Conservation (phyloP, 2,329 filamentous ascomycete genomes). For the Sporothrix pseudoabietina region DNA sequence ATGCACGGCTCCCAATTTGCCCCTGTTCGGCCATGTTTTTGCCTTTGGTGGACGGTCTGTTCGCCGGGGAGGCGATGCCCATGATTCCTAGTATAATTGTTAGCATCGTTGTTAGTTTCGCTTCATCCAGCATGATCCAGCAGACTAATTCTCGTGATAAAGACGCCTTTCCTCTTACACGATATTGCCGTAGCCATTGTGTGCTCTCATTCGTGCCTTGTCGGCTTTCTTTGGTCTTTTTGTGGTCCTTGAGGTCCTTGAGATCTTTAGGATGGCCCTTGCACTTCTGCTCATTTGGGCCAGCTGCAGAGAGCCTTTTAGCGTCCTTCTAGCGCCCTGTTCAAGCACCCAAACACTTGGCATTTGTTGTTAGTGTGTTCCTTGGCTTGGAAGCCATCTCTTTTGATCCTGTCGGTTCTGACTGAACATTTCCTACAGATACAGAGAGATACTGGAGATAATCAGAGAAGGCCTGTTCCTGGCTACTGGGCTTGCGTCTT, state of each 20-base stretch:
- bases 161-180: background rate
- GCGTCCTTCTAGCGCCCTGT: slow-evolving; percentile 18
- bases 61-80: slow-evolving; percentile 18
- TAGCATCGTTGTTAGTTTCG: background rate
- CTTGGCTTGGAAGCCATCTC: slow-evolving; percentile 6
- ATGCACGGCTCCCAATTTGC: slow-evolving; percentile 12
- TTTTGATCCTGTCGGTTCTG: slow-evolving; percentile 8
- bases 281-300: background rate
- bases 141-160: background rate
- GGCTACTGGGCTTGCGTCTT: background rate
- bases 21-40: background rate
- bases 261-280: background rate
- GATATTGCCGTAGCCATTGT: background rate
- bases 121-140: too few species aligned
- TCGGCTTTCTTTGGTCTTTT: background rate
- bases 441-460: too few species aligned
- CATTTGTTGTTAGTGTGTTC: background rate
- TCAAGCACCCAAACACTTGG: background rate
- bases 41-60: slow-evolving; percentile 2
- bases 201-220: background rate
- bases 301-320: slow-evolving; percentile 18
- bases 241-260: background rate
- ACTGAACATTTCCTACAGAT: background rate
- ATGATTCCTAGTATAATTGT: background rate
- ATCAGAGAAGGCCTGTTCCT: background rate